A percentile compares a stretch with the other conserved stretches of the same genome.
Conservation (phyloP, 2,329 filamentous ascomycete genomes). For the Colletotrichum echinochloae region DNA sequence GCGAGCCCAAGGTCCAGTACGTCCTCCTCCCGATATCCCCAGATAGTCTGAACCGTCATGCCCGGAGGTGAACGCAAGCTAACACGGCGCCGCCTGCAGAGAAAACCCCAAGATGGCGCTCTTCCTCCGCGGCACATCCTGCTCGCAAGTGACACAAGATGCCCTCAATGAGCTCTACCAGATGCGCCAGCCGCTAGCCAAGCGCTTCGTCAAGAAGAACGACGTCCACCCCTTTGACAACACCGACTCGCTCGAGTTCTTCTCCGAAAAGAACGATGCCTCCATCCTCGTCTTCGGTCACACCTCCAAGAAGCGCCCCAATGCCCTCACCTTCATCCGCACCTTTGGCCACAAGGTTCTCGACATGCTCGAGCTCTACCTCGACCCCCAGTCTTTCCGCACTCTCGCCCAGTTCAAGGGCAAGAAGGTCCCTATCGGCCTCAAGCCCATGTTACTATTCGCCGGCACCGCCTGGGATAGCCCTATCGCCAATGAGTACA, state of each 20-base stretch:
- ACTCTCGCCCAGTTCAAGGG: slow-evolving; percentile 81
- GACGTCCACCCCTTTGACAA: slow-evolving; percentile 95
- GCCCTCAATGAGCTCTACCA: slow-evolving; percentile 87
- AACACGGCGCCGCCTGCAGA: slow-evolving; percentile 8
- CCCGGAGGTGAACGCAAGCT: slow-evolving; percentile 8
- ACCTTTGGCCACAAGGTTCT: slow-evolving; percentile 89
- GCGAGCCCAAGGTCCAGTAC: slow-evolving; percentile 81
- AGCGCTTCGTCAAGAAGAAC: slow-evolving; percentile 98
- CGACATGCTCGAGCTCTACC: slow-evolving; percentile 92
- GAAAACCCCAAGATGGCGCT: slow-evolving; percentile 93
- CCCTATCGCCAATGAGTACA: slow-evolving; percentile 82
- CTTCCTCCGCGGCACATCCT: slow-evolving; percentile 88
- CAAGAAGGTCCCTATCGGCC: slow-evolving; percentile 79
- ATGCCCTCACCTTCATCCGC: slow-evolving; percentile 84
- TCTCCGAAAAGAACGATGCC: slow-evolving; percentile 95
- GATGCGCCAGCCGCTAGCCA: slow-evolving; percentile 84
- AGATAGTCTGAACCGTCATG: background rate
- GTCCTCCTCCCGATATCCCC: background rate
- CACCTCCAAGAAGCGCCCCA: slow-evolving; percentile 94
- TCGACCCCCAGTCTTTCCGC: slow-evolving; percentile 80
- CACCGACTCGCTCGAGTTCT: slow-evolving; percentile 88
- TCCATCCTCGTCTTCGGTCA: slow-evolving; percentile 86
- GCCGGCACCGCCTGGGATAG: slow-evolving; percentile 89
- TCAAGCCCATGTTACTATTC: slow-evolving; percentile 93
- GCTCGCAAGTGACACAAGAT: slow-evolving; percentile 84